Percentiles rank a stretch among this genome's conserved stretches.
These are phyloP conservation scores for Pyropia haitanensis DNA, from an alignment of 23 red algal genomes.

Conservation along the genomic window DNA sequence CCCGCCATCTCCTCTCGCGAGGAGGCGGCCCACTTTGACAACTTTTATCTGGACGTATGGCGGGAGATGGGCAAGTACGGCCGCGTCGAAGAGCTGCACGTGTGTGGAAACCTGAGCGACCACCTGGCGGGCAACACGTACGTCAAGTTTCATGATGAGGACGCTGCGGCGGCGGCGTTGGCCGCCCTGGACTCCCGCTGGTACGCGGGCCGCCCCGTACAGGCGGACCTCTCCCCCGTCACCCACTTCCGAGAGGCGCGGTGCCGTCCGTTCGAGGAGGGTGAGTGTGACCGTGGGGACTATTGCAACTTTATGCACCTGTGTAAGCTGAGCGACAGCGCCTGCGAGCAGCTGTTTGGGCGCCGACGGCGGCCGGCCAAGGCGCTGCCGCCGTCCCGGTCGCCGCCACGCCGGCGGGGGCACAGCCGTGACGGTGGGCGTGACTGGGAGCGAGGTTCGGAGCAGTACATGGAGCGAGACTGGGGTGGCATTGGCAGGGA, in stretches of 20 bases:
- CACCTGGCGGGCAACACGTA: slow-evolving; percentile 78
- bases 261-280: slow-evolving; percentile 65
- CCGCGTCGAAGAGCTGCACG: slow-evolving; percentile 48
- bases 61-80: slow-evolving; percentile 51
- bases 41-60: slow-evolving; percentile 68
- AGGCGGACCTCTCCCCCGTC: slow-evolving; percentile 55
- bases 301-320: slow-evolving; percentile 81
- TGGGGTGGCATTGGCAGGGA: too few relatives aligned
- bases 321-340: slow-evolving; percentile 12
- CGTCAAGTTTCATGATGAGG: slow-evolving; percentile 71
- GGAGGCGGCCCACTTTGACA: slow-evolving; percentile 53
- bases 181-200: slow-evolving; percentile 50
- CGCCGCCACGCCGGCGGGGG: background rate
- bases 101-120: slow-evolving; percentile 65
- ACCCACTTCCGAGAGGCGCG: slow-evolving; percentile 67
- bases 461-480: background rate
- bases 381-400: background rate
- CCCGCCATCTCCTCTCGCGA: slow-evolving; percentile 45
- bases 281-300: slow-evolving; percentile 74
- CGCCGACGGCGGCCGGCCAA: slow-evolving; percentile 1
- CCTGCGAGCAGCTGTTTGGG: slow-evolving; percentile 10
- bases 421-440: slow-evolving; percentile 5
- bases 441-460: slow-evolving; percentile 1
- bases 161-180: slow-evolving; percentile 38
- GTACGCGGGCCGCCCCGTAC: slow-evolving; percentile 55